Conservation (phyloP, 176 grass and related monocot genomes). For the Hordeum marinum region DNA sequence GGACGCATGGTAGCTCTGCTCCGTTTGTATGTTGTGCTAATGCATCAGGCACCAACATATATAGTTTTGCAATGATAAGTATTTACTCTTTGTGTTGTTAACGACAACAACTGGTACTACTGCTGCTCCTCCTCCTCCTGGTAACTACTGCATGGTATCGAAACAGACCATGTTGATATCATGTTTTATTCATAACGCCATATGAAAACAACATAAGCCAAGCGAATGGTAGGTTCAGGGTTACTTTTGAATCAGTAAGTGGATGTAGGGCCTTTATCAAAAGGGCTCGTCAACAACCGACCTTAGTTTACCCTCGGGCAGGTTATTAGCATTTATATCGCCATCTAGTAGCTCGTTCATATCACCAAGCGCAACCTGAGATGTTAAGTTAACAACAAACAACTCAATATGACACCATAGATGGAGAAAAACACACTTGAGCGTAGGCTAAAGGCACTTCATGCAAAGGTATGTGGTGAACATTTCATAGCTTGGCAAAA, state of each 20-base stretch:
- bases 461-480: not conserved
- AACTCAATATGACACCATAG: not conserved
- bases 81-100: not conserved
- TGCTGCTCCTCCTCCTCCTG: no score
- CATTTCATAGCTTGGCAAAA: not conserved
- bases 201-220: not conserved
- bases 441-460: not conserved
- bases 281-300: slow-evolving; percentile 20
- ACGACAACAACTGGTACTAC: not conserved
- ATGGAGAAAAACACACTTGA: not conserved
- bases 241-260: not conserved
- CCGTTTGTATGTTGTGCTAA: no score
- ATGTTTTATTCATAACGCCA: no score
- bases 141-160: no score
- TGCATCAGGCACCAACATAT: no score
- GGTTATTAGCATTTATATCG: slow-evolving; percentile 60
- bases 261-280: not conserved
- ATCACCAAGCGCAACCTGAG: slow-evolving; percentile 78
- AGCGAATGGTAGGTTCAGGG: not conserved
- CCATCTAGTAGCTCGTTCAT: slow-evolving; percentile 65
- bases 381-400: not conserved
- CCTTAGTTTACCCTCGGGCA: slow-evolving; percentile 86
- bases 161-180: no score
- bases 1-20: no score
- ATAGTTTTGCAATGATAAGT: not conserved